These are phyloP conservation scores for Dendrobium officinale DNA, from an alignment of 106 monocot species.

Conservation along the genomic window DNA sequence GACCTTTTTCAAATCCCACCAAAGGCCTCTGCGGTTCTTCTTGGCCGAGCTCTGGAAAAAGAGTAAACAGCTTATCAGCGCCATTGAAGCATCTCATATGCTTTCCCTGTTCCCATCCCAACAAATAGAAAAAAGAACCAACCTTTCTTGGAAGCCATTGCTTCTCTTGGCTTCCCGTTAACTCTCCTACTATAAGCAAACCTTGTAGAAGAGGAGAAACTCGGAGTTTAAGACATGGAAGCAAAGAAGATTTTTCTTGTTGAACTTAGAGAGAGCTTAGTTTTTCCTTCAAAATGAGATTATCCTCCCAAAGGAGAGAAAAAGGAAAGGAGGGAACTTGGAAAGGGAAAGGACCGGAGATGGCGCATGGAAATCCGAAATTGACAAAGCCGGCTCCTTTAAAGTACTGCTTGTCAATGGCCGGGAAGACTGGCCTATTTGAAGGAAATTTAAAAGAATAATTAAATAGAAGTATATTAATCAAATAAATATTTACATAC, in stretches of 20 bases:
- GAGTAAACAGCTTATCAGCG: constrained; percentile 20
- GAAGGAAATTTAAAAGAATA: not conserved
- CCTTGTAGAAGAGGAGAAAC: not conserved
- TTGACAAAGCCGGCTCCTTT: not conserved
- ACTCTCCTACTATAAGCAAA: not conserved
- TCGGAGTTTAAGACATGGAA: not conserved
- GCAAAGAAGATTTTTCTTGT: not conserved
- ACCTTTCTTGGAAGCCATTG: constrained; percentile 30
- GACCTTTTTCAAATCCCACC: constrained; percentile 15
- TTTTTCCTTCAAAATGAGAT: not conserved
- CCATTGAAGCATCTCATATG: constrained; percentile 8
- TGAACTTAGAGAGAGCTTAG: not conserved
- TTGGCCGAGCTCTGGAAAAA: constrained; percentile 14
- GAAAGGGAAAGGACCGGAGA: not conserved
- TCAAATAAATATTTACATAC: not conserved
- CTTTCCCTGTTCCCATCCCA: not conserved
- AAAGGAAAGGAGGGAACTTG: not conserved
- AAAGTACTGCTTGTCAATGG: constrained; percentile 5
- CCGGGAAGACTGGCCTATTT: not conserved
- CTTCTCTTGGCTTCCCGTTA: not conserved
- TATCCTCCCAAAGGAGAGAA: not conserved
- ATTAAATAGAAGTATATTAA: not conserved
- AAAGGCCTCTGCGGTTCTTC: constrained; percentile 3
- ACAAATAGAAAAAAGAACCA: not conserved
- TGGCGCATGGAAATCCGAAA: constrained; percentile 1